Evolutionary conservation across 78 protist genomes (phyloP).

Genomic region (slime mould (Dictyostelium discoideum)): DNA sequence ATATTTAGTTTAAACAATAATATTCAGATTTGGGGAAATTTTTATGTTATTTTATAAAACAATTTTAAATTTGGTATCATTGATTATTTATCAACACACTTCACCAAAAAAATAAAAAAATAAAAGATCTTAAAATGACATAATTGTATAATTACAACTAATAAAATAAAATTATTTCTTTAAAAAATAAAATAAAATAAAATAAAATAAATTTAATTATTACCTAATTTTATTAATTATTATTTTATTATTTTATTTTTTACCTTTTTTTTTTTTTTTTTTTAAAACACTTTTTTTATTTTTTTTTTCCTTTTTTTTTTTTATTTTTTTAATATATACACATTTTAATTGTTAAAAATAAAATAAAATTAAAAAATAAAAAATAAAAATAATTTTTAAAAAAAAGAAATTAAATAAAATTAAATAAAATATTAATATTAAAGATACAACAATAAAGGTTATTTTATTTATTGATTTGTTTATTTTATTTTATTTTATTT

Average conservation of each 20-base stretch:
- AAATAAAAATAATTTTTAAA: background rate
- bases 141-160: background rate
- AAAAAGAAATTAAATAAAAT: background rate
- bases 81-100: background rate
- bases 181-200: too few species aligned
- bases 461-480: background rate
- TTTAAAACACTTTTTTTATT: too few species aligned
- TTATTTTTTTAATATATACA: too few species aligned
- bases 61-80: background rate
- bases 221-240: too few species aligned
- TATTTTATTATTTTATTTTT: too few species aligned
- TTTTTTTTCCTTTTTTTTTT: too few species aligned
- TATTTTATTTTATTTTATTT: background rate
- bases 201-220: too few species aligned
- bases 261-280: too few species aligned
- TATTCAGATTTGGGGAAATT: background rate
- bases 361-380: background rate
- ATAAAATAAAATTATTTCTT: too few species aligned
- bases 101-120: background rate
- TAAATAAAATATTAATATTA: too few species aligned
- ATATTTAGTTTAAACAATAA: background rate
- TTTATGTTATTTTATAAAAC: too few species aligned
- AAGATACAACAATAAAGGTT: background rate
- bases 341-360: background rate
- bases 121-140: background rate